Base-by-base conservation (phyloP, 345 rosid genomes). In the Brassica juncea region DNA sequence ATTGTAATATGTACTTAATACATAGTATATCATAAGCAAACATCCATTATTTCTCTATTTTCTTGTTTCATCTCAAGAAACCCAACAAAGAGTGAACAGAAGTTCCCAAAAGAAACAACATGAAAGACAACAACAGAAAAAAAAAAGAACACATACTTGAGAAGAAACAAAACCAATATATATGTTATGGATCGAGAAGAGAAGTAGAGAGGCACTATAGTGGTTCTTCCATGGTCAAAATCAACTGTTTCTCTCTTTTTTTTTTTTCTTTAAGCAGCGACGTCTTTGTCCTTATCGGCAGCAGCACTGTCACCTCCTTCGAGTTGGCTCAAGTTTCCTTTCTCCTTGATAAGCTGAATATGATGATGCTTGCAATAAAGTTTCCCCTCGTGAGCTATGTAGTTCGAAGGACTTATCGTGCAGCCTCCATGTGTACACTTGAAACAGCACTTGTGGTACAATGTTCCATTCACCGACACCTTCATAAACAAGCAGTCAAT, bases 371-470 rank as follows among this genome's bases (percentile, higher is more conserved):
- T 93, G 85, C 99, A 95, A 83, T 93, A 95, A 78, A 95, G 93
- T 79, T 91, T 84, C 10, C 99, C 99, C 65, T 95, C 99, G 31
- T 95, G 98, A 16, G 98, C 99, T 59, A 92, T 82, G 79, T 95
- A 95, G 84, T 92, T 95, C 35, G 98, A 93, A 4, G 96, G 99
- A 81, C 99, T 93, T 47, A 95, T 93, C 8, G 85, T 84, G 47
- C 99, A 95, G 6, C 99, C 98, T 79, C 99, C 99, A 82, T 95
- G 99, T 63, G 86, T 93, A 84, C 99, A 95, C 86, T 95, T 95
- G 96, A 95, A 95, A 77, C 99, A 95, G 84, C 98, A 93, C 87
- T 84, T 93, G 78, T 95, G 99, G 83, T 95, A 93, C 52, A 92
- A 84, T 74, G 96, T 93, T 37, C 98, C 98, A 82, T 95, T 95